Percentiles rank a stretch among this genome's conserved stretches.
These are phyloP conservation scores for Leishmania martiniquensis DNA, from an alignment of 208 protist species.

Conservation along the genomic window DNA sequence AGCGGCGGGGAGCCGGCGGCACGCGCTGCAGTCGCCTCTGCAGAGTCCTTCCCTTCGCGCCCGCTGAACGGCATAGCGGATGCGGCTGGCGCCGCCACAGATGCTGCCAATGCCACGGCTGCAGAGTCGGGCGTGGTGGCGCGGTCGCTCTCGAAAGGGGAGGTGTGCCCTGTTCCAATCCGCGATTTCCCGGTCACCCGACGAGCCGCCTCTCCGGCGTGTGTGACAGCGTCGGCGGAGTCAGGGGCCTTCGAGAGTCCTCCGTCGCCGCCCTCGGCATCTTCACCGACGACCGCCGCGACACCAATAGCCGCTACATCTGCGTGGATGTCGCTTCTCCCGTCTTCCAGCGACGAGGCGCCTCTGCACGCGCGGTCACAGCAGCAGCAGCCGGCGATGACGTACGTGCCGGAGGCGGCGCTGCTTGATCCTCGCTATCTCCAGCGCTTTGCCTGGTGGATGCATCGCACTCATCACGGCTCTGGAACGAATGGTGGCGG, in stretches of 20 bases:
- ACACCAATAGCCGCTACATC: not conserved
- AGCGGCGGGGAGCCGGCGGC: not conserved
- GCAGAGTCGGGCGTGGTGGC: not conserved
- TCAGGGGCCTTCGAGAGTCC: not conserved
- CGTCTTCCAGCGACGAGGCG: not conserved
- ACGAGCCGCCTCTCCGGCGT: not conserved
- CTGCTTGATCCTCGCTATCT: conserved; percentile 63
- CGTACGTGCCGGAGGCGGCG: conserved; percentile 56
- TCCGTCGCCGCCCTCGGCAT: not conserved
- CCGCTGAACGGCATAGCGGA: not conserved
- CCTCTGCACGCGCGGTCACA: not conserved
- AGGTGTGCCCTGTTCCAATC: not conserved
- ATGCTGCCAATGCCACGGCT: not conserved
- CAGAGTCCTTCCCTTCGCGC: not conserved
- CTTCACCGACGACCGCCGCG: not conserved
- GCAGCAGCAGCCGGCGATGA: conserved; percentile 3
- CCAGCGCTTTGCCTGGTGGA: conserved; percentile 54
- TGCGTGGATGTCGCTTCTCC: not conserved
- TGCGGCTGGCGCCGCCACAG: not conserved
- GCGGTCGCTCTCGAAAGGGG: not conserved
- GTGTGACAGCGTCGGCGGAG: not conserved
- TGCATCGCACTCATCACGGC: conserved; percentile 34
- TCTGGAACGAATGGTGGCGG: not conserved
- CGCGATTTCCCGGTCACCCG: not conserved
- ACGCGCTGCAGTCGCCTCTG: no score